Evolutionary conservation across 2,329 filamentous ascomycete genomes (phyloP), one percentile per base, ranked within the genome.

Genomic region (Dothideomycetes sp.): DNA sequence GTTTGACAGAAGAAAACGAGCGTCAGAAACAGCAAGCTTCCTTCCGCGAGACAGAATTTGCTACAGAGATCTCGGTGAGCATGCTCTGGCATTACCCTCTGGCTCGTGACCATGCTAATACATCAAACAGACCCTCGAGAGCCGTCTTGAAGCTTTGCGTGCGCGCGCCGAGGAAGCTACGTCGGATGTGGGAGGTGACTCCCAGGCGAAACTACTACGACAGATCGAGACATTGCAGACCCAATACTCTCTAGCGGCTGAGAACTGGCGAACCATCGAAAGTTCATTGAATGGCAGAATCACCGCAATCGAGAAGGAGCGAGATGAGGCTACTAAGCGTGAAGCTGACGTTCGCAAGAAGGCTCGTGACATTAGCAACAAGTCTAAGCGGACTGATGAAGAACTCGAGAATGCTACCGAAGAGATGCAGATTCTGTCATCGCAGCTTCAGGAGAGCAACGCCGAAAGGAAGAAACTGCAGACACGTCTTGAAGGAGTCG

Each of bases 251-350:
- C 80, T 93, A 41, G 91, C 91, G 1, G 91, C 85, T 51, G 86
- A 94, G 55, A 98, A 98, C 53, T 98, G 93, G 91, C 88, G 95
- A 57, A 85, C 87, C 1, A 93, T 98, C 47, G 89, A 98, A 61
- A 77, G 83, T 8, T 93, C 84, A 2, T 64, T 98, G 22, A 74
- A 89, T 36, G 78, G 84, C 16, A 77, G 88, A 43, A 73, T 91
- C 9, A 73, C 80, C 4, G 80, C 69, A 35, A 68, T 96, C 8
- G 91, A 98, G 59, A 91, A 83, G 57, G 93, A 98, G 60, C 78
- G 85, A 42, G 88, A 96, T 55, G 91, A 98, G 54, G 76, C 84
- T 7, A 71, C 78, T 35, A 80, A 80, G 50, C 79, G 85, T 44
- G 91, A 98, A 63, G 81, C 77, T 4, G 91, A 96, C 27, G 76